Evolutionary conservation across 106 monocot genomes (phyloP), one percentile per base, ranked within the genome.

Genomic region (Platanthera guangdongensis): DNA sequence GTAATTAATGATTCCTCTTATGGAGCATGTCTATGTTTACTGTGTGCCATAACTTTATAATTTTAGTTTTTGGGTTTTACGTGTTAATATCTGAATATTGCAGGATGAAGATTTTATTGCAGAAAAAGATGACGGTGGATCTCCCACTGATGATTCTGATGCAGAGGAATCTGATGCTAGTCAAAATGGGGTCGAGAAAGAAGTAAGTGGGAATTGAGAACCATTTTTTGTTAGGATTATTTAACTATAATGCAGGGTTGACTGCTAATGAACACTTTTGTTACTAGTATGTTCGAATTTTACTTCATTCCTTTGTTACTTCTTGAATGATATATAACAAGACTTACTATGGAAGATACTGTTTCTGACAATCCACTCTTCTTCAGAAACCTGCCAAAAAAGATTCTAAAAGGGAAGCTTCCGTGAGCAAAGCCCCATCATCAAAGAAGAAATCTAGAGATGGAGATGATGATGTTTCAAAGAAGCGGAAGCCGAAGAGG

Each of bases 81-180:
- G 50, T 10, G 18, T 52, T 8, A 74, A 18, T 74, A 21, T 21
- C 59, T 60, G 10, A 2, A 8, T 60, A 21, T 19, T 71, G 32
- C 75, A 99, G 99, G 94, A 99, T 87, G 99, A 94, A 83, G 99
- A 99, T 88, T 99, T 99, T 85, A 94, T 99, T 86, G 84, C 74
- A 82, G 99, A 94, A 6, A 90, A 94, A 68, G 94, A 94, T 90
- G 99, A 99, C 84, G 87, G 92, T 74, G 94, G 99, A 14, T 99
- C 94, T 52, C 94, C 94, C 48, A 99, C 92, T 71, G 99, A 99
- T 86, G 90, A 94, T 83, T 90, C 92, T 81, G 89, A 78, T 16
- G 87, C 75, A 64, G 92, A 94, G 63, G 92, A 88, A 16, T 90
- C 94, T 78, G 94, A 94, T 84, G 92, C 92, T 50, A 90, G 87